A percentile compares a stretch with the other conserved stretches of the same genome.
Evolutionary conservation across 345 rosid genomes (phyloP).

Genomic region (Atalantia buxifolia): DNA sequence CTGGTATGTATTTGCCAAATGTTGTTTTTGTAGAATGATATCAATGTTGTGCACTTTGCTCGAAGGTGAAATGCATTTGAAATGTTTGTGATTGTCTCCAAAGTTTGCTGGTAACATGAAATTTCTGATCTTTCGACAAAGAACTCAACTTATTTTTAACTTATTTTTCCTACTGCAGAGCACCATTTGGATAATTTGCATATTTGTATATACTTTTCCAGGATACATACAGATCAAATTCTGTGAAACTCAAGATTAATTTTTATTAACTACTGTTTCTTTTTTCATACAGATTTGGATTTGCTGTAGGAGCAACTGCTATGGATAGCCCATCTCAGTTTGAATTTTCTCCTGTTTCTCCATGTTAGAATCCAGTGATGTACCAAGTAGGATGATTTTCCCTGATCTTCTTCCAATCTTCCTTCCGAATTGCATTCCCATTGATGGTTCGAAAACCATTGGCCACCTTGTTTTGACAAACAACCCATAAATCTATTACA

Average conservation of each 20-base stretch:
- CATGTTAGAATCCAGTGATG: background rate
- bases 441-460: too few species aligned
- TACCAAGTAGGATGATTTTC: too few species aligned
- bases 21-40: too few species aligned
- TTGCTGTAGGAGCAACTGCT: background rate
- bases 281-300: background rate
- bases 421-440: too few species aligned
- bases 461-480: too few species aligned
- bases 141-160: background rate
- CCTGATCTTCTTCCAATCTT: too few species aligned
- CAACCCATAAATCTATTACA: too few species aligned
- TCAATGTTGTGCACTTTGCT: background rate
- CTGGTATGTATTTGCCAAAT: too few species aligned
- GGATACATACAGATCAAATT: background rate
- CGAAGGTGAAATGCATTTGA: background rate
- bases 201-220: background rate
- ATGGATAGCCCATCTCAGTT: conserved; percentile 10
- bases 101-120: background rate
- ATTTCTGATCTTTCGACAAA: too few species aligned
- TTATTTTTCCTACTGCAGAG: background rate
- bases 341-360: background rate
- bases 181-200: too few species aligned
- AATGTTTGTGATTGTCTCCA: too few species aligned
- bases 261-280: background rate
- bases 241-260: background rate